A percentile compares a stretch with the other conserved stretches of the same genome.
phyloP scores from a whole-genome alignment of 768 basidiomycete genomes.

The Russula earlei region DNA sequence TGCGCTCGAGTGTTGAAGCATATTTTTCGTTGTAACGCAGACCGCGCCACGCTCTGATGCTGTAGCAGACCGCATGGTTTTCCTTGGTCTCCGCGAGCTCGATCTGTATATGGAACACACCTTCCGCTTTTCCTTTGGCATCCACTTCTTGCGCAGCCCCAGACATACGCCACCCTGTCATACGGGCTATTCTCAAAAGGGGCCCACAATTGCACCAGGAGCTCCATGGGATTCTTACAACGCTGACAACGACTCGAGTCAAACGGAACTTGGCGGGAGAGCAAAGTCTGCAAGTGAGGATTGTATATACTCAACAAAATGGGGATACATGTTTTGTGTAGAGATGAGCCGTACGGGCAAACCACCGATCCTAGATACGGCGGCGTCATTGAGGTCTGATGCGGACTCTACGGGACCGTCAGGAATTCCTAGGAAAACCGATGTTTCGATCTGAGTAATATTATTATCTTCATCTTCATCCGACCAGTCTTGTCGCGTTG shows the following conservation, averaged over 20 bases:
- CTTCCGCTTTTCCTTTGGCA: slow-evolving; percentile 76
- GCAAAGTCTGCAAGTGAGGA: slow-evolving; percentile 48
- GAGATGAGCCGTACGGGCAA: slow-evolving; percentile 70
- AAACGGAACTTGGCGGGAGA: slow-evolving; percentile 52
- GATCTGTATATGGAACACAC: slow-evolving; percentile 35
- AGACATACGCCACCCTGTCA: slow-evolving; percentile 80
- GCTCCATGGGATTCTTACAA: slow-evolving; percentile 67
- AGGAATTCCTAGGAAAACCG: slow-evolving; percentile 71
- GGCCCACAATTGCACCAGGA: slow-evolving; percentile 84
- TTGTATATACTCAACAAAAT: slow-evolving; percentile 33
- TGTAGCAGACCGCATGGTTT: slow-evolving; percentile 26
- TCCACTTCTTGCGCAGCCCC: slow-evolving; percentile 60
- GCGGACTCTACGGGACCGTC: slow-evolving; percentile 56
- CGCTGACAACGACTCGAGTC: slow-evolving; percentile 60
- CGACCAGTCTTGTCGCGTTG: slow-evolving; percentile 58
- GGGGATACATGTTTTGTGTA: slow-evolving; percentile 36
- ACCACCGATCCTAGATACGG: slow-evolving; percentile 86
- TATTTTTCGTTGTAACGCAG: slow-evolving; percentile 64
- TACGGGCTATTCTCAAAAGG: slow-evolving; percentile 78
- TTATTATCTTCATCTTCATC: slow-evolving; percentile 68
- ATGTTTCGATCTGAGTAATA: slow-evolving; percentile 49
- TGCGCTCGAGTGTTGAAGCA: slow-evolving; percentile 60
- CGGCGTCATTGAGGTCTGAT: slow-evolving; percentile 59
- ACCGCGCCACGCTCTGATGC: slow-evolving; percentile 76
- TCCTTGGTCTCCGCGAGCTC: neutral